Conservation (phyloP, 805 yeast species). For the Saccharomycopsis sp. region DNA sequence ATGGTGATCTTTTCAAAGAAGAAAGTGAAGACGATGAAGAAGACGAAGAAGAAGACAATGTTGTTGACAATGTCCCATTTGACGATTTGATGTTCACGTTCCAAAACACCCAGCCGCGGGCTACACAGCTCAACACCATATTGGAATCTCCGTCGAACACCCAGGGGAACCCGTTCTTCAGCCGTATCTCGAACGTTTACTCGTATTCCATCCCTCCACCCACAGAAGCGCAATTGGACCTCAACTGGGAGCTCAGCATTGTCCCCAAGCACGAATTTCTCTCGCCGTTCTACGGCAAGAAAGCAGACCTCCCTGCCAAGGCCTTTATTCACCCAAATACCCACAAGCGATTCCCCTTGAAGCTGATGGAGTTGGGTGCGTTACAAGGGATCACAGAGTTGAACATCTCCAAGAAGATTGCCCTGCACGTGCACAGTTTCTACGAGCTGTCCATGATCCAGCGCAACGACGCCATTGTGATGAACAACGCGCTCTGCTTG, state of each 20-base stretch:
- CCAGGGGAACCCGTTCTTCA: neutral
- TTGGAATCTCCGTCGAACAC: no score
- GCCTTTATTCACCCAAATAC: slow-evolving; percentile 50
- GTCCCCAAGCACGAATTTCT: slow-evolving; percentile 43
- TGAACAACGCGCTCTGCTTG: neutral
- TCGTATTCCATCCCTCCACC: slow-evolving; percentile 23
- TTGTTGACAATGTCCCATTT: slow-evolving; percentile 17
- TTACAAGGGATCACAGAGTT: slow-evolving; percentile 1
- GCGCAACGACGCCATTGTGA: neutral
- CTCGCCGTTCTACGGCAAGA: slow-evolving; percentile 55
- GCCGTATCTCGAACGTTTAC: neutral
- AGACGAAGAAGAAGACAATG: slow-evolving; percentile 18
- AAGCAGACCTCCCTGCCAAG: slow-evolving; percentile 39
- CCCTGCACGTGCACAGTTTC: neutral
- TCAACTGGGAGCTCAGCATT: slow-evolving; percentile 40
- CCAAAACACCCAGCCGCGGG: no score
- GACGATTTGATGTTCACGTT: slow-evolving; percentile 16
- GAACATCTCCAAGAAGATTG: slow-evolving; percentile 8
- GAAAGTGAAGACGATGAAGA: no score
- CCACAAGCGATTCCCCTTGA: slow-evolving; percentile 48
- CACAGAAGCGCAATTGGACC: slow-evolving; percentile 29
- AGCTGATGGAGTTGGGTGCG: slow-evolving; percentile 28
- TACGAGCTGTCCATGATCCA: neutral
- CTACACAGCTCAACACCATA: no score
- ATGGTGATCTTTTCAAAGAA: no score